Percentiles rank a stretch among this genome's conserved stretches.
Evolutionary conservation across 306 rosid genomes (phyloP).

Genomic region (Purshia tridentata): DNA sequence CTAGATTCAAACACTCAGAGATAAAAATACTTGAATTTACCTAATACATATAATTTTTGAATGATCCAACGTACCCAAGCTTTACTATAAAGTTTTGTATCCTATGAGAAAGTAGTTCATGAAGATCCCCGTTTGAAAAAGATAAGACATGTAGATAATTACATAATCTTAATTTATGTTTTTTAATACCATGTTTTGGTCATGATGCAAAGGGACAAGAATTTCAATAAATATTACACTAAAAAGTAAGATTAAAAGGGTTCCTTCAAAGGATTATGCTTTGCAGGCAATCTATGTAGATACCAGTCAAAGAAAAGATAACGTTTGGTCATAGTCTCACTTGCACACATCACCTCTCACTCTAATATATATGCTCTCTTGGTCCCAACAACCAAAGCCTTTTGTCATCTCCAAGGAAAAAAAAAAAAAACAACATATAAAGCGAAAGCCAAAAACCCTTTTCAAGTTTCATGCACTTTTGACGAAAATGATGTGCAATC

Average conservation of each 20-base stretch:
- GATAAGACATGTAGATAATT: too few relatives aligned
- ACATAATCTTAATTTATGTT: too few relatives aligned
- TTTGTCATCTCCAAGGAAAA: constrained; percentile 49
- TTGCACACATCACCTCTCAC: constrained; percentile 20
- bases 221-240: background rate
- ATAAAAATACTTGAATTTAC: too few relatives aligned
- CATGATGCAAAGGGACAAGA: background rate
- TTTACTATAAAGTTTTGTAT: too few relatives aligned
- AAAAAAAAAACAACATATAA: constrained; percentile 21
- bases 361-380: background rate
- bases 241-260: background rate
- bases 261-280: background rate
- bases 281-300: background rate
- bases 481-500: constrained; percentile 38
- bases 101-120: too few relatives aligned
- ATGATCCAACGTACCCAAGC: too few relatives aligned
- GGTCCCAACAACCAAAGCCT: constrained; percentile 49
- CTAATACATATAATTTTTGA: too few relatives aligned
- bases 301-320: constrained; percentile 1
- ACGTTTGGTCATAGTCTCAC: constrained; percentile 21
- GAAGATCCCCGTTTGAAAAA: too few relatives aligned
- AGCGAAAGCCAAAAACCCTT: constrained; percentile 26
- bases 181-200: background rate
- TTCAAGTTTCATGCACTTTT: constrained; percentile 40
- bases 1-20: too few relatives aligned